Evolutionary conservation across 805 yeast species (phyloP), one percentile per base, ranked within the genome.

Genomic region (Candida patagonica): DNA sequence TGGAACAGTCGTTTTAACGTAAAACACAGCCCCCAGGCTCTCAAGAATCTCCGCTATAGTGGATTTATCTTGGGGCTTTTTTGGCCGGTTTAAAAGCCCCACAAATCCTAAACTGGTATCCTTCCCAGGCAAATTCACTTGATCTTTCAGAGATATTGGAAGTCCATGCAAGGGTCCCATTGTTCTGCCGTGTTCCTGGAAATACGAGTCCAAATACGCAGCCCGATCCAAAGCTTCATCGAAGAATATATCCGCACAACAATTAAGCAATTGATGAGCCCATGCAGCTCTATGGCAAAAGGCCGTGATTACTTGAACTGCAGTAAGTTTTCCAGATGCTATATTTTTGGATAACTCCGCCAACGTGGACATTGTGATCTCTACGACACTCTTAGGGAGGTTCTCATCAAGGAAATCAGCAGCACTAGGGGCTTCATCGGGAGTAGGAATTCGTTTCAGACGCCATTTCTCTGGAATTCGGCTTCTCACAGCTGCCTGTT

Each of bases 121-220:
- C 19, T 65, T 61, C 4, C 77, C 79, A 35, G 59, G 57, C 38
- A 74, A 49, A 42, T 69, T 65, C 38, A 70, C 56, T 38, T 66
- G 65, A 44, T 73, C 77, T 50, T 78, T 78, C 37, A 78, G 62
- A 0, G 82, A 75, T 21, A 78, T 62, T 2, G 85, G 86, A 24
- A 78, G 59, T 2, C 86, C 86, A 50, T 78, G 84, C 34, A 78
- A 65, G 1, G 81, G 78, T 23, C 84, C 84, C 23, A 72, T 52
- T 1, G 68, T 57, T 45, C 68, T 66, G 10, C 78, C 79, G 32
- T 68, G 57, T 32, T 63, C 48, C 39, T 54, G 56, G 42, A 48
- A 73, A 51, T 70, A 67, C 19, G 65, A 70, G 52, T 80, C 88
- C 43, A 77, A 61, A 38, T 55, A 63, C 48, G 67, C 73, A 50